phyloP scores from a whole-genome alignment of 116 monocot genomes.

The Dioscorea cayenensis region DNA sequence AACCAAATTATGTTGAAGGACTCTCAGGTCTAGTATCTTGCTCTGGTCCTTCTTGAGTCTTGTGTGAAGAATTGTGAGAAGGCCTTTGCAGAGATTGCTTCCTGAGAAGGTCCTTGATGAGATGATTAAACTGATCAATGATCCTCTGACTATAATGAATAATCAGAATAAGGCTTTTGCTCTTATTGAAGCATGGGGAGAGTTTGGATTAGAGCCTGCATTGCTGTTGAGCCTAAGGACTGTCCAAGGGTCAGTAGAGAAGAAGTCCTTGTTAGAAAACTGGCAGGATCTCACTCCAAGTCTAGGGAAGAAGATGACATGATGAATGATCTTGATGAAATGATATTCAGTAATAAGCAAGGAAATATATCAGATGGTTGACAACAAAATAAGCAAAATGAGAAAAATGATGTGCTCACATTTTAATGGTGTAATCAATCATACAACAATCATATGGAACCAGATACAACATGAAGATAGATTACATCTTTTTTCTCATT shows the following conservation, averaged over 20 bases:
- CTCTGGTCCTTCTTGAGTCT: conserved; percentile 73
- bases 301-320: conserved; percentile 65
- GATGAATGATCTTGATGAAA: conserved; percentile 85
- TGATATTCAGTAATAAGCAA: conserved; percentile 80
- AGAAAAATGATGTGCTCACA: conserved; percentile 25
- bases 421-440: conserved; percentile 3
- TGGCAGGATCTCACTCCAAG: conserved; percentile 33
- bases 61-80: conserved; percentile 89
- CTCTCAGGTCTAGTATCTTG: conserved; percentile 60
- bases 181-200: conserved; percentile 92
- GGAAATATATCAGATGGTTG: conserved; percentile 8
- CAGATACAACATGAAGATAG: too few species aligned
- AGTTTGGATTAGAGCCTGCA: conserved; percentile 84
- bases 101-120: conserved; percentile 89
- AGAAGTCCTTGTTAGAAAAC: conserved; percentile 62
- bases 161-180: conserved; percentile 86
- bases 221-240: conserved; percentile 79
- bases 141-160: conserved; percentile 72
- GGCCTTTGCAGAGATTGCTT: conserved; percentile 89
- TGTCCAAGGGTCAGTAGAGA: conserved; percentile 44
- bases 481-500: too few species aligned
- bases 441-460: too few species aligned
- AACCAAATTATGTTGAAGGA: conserved; percentile 76
- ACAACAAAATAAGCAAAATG: conserved; percentile 16
- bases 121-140: conserved; percentile 89